Base-by-base conservation (phyloP, 73 alveolate genomes). In the Paramecium sonneborni region DNA sequence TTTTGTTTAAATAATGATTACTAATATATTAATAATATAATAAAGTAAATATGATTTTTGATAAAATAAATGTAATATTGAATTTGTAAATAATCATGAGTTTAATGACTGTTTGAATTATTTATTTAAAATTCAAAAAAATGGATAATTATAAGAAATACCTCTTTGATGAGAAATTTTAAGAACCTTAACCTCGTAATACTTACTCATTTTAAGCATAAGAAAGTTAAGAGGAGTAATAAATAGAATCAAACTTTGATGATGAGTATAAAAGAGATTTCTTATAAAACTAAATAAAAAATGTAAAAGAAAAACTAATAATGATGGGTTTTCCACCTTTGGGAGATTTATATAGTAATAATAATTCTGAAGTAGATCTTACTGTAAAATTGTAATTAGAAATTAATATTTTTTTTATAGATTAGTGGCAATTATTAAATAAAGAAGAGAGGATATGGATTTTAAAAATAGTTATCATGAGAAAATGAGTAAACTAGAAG, bases 251-350 rank as follows among this genome's bases (percentile, higher is more conserved):
- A 30, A 39, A 79, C 12, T 79, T 79, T 79, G 90, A 79, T 43
- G 90, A 43, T 44, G 90, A 79, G 18, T 79, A 39, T 5, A 79
- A 39, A 15, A 79, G 23, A 79, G 69, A 39, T 79, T 44, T 24
- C 41, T 24, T 79, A 14, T 24, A 79, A 46, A 46, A 38, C 8
- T 32, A 79, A 79, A 30, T 79, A 7, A 79, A 46, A 79, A 44
- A 24, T n/a, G 10, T 79, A 0, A 79, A 24, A 14, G 90, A 79
- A n/a, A 79, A 79, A 41, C 24, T 79, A 8, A 34, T 46, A 3
- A 79, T 79, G 90, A 79, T 79, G 74, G 90, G 90, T 14, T 79
- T 43, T 43, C 90, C 90, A 20, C 35, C 26, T 30, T 20, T 79
- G 1, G 90, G 90, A 8, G 90, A 79, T 79, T 79, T 79, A 24